Base-by-base conservation (phyloP, 768 basidiomycete genomes). In the Podaxis pistillaris region DNA sequence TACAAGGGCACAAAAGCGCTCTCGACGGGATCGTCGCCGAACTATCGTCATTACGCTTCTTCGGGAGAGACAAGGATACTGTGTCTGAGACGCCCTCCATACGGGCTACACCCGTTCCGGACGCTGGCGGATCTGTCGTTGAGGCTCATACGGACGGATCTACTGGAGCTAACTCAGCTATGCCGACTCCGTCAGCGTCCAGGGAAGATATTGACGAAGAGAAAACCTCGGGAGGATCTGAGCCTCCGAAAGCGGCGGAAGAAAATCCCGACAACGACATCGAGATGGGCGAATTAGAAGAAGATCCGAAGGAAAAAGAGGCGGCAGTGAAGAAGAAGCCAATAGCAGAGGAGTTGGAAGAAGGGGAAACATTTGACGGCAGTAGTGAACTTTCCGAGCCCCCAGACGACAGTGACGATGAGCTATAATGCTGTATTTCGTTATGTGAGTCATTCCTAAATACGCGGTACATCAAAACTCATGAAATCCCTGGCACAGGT, bases 281-380 rank as follows among this genome's bases (percentile, higher is more conserved):
- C 65, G 92, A 94, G 73, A 94, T 94, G 92, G 92, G 92, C n/a
- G 92, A 94, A 70, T 83, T 94, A 2, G 87, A 90, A 64, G 92
- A 94, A 69, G 84, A 85, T 58, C 84, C 85, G 2, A 84, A 80
- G 64, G 72, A 73, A 44, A 82, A 85, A 67, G 61, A 62, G 24
- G 61, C 54, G 36, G 61, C 54, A 30, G 73, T 71, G 28, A 87
- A 84, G 72, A 86, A 79, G 72, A 88, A 83, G 65, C 59, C 70
- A 44, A 77, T 83, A 58, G 91, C 53, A 26, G 66, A 93, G 68
- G 92, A 94, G 55, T 74, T 92, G 64, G 92, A 94, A 70, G 92
- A 94, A 75, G 92, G 92, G 26, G 92, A 94, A 73, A 91, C 92
- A 38, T 92, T 89, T 62, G 91, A 93, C 68, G 80, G 82, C 44